Evolutionary conservation across 106 monocot genomes (phyloP), one percentile per base, ranked within the genome.

Genomic region (Allium fistulosum): DNA sequence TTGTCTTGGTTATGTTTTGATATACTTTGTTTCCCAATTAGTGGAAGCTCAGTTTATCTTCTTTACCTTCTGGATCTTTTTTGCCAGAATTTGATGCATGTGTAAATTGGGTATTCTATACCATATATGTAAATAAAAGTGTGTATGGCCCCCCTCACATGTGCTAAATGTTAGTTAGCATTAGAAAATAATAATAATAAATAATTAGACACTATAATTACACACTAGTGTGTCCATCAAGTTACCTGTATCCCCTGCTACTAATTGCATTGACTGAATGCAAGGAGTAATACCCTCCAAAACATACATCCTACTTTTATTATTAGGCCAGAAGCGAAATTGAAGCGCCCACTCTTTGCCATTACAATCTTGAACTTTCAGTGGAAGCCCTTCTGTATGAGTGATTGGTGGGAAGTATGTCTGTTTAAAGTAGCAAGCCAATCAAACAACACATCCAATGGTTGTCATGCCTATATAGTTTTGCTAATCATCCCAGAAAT

Each of bases 271-370:
- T 72, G 97, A 84, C 57, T 99, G 97, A 73, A 99, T 99, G 82
- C 97, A 99, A 73, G 97, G 97, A 62, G 97, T 92, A 26, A 99
- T 89, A 27, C 97, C 97, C 73, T 99, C 97, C 78, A 99, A 76
- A 67, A 99, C 97, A 85, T 99, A 99, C 97, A 99, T 99, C 74
- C 97, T 89, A 66, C 97, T 99, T 61, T 99, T 99, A 67, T 99
- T 99, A 79, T 99, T 99, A 57, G 97, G 97, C 97, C 97, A 99
- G 61, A 85, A 99, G 61, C 97, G 92, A 60, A 99, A 99, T 67
- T 99, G 97, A 76, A 92, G 90, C 18, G 77, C 62, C 97, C 97
- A 99, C 46, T 92, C 92, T 73, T 92, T 92, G 49, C 97, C 97
- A 75, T 51, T 87, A 22, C 84, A 78, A 81, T 99, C 97, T 74